Base-by-base conservation (phyloP, 2,329 filamentous ascomycete genomes). In the Aspergillus candidus region DNA sequence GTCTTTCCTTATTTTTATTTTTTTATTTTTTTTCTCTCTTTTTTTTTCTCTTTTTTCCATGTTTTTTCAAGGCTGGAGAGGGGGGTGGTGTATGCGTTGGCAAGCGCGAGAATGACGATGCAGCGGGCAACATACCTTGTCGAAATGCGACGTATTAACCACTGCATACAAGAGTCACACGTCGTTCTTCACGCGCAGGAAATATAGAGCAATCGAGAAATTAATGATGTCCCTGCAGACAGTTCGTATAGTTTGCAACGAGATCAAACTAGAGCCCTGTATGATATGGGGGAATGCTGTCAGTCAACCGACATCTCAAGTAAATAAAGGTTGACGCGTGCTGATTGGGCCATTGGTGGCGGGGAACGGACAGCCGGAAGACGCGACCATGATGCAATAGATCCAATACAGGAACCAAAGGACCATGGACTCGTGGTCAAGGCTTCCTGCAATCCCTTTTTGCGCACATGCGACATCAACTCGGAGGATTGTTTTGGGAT, bases 71-170 rank as follows among this genome's bases (percentile, higher is more conserved):
- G 51, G 53, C 50, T 53, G 49, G 56, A 50, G 56, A 27, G 22
- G 22, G 22, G 22, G 22, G 22, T 27, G 54, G 62, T 61, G 65
- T 65, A 66, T 67, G 65, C 63, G 65, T 64, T 67, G 65, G 65
- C 65, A 67, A 57, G 55, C 53, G 55, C 22, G 22, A 52, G 53
- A 52, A 49, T 47, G 38, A 53, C 54, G 51, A 54, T 64, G 60
- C 61, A 64, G 57, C 53, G 50, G 54, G 51, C 48, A 50, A 62
- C 63, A 58, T 67, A 67, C 65, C 61, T 64, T 54, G 57, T 58
- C 54, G 57, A 65, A 44, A 48, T 51, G 43, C 53, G 43, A 66
- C 57, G 56, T 48, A 58, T 49, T 54, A 55, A 54, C 56, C 48
- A 56, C 52, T 54, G 41, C 45, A 50, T 42, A 48, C 47, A 51